These are phyloP conservation scores for Begonia fuchsioides DNA, from an alignment of 306 rosid species.

Conservation along the genomic window DNA sequence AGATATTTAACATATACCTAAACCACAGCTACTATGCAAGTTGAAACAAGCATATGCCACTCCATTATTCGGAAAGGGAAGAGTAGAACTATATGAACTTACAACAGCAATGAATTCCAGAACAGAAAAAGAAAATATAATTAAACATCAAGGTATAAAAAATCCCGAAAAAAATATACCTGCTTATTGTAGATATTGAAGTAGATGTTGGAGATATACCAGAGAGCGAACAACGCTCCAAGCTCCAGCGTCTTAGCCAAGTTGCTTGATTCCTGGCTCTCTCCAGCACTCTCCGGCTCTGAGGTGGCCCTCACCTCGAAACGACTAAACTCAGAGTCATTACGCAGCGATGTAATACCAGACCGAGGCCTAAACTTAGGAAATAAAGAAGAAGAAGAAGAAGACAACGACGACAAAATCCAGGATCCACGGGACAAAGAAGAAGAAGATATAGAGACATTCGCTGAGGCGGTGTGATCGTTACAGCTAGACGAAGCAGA, in stretches of 20 bases:
- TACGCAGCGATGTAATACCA: conserved; percentile 6
- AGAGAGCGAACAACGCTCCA: conserved; percentile 54
- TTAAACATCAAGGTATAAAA: too few relatives aligned
- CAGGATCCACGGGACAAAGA: conserved; percentile 47
- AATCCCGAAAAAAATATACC: conserved; percentile 35
- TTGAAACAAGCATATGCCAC: too few relatives aligned
- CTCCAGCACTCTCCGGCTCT: conserved; percentile 37
- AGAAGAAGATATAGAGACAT: conserved; percentile 15
- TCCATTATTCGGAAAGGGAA: too few relatives aligned
- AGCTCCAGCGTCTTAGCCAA: conserved; percentile 40
- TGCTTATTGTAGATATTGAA: conserved; percentile 92
- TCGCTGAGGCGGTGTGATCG: conserved; percentile 11
- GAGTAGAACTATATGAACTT: too few relatives aligned
- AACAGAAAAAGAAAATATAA: too few relatives aligned
- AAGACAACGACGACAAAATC: conserved; percentile 32
- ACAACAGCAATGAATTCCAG: too few relatives aligned
- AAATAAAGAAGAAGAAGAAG: conserved; percentile 23
- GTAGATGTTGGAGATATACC: conserved; percentile 80
- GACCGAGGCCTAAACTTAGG: conserved; percentile 36
- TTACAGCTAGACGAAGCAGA: conserved; percentile 13
- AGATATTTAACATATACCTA: too few relatives aligned
- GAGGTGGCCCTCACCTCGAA: conserved; percentile 41
- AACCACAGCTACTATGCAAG: too few relatives aligned
- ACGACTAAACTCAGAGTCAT: conserved; percentile 14
- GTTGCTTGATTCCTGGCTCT: conserved; percentile 12